Evolutionary conservation across 2,329 filamentous ascomycete species (phyloP).

Genomic region (Fusarium brevicatenulatum): DNA sequence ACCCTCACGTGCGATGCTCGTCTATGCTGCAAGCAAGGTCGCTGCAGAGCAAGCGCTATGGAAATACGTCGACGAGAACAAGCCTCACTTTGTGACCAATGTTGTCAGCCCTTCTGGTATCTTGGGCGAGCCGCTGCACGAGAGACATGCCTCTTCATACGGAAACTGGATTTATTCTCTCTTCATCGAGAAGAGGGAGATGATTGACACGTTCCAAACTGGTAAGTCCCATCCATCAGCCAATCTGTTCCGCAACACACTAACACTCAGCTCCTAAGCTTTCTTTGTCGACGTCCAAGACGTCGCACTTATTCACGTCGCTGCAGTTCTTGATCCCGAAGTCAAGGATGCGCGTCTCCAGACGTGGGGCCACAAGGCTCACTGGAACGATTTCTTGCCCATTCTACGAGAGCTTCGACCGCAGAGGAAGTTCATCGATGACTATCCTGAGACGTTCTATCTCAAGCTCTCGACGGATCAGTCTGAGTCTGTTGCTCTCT

Average conservation of each 20-base stretch:
- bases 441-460: neutral
- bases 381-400: slow-evolving; percentile 20
- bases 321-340: slow-evolving; percentile 2
- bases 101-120: slow-evolving; percentile 21
- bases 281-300: slow-evolving; percentile 16
- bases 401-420: slow-evolving; percentile 9
- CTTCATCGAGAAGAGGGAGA: slow-evolving; percentile 1
- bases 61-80: slow-evolving; percentile 43
- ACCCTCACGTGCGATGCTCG: slow-evolving; percentile 4
- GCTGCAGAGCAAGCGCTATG: slow-evolving; percentile 46
- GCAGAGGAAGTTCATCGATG: neutral
- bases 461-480: slow-evolving; percentile 2
- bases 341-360: slow-evolving; percentile 15
- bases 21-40: slow-evolving; percentile 48
- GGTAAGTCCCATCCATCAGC: neutral
- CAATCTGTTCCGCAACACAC: rapidly evolving
- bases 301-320: slow-evolving; percentile 14
- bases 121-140: slow-evolving; percentile 29
- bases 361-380: slow-evolving; percentile 1
- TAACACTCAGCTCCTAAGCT: neutral
- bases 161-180: neutral
- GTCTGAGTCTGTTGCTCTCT: neutral
- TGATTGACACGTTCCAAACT: neutral
- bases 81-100: slow-evolving; percentile 42
- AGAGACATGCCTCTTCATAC: slow-evolving; percentile 21